phyloP scores from a whole-genome alignment of 2,329 filamentous ascomycete genomes.

The Ceratocystis albifundus region DNA sequence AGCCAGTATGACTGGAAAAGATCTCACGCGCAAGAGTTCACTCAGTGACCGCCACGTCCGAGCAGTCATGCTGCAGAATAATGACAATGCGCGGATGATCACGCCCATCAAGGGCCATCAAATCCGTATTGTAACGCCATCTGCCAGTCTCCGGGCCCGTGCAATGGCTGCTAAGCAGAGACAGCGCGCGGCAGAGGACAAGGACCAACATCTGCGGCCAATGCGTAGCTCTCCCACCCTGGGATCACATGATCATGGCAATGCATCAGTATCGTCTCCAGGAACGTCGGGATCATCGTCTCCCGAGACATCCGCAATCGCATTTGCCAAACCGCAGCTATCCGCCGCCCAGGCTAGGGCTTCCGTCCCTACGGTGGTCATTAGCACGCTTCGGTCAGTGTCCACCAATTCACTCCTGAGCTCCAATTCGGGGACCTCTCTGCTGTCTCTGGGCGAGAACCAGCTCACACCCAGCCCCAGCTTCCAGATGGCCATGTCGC shows the following conservation, averaged over 20 bases:
- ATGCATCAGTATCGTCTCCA: conserved; percentile 18
- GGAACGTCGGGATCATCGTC: conserved; percentile 18
- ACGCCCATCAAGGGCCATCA: conserved; percentile 17
- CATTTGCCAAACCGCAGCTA: not conserved
- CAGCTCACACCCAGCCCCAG: conserved; percentile 16
- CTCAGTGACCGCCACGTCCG: not conserved
- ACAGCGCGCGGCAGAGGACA: not conserved
- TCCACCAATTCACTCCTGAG: not conserved
- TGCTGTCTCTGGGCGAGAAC: conserved; percentile 5
- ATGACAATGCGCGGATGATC: conserved; percentile 18
- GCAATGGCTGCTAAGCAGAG: conserved; percentile 10
- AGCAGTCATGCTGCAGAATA: conserved; percentile 7
- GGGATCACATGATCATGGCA: conserved; percentile 18
- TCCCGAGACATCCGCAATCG: not conserved
- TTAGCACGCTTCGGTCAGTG: conserved; percentile 8
- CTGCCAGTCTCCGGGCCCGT: not conserved
- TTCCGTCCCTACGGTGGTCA: conserved; percentile 9
- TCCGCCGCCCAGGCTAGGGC: not conserved
- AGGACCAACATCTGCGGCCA: conserved; percentile 14
- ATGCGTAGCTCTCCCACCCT: conserved; percentile 21
- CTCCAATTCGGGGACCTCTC: conserved; percentile 16
- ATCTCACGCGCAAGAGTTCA: not conserved
- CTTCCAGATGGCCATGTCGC: conserved; percentile 22
- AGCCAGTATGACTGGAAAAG: not conserved
- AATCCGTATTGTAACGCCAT: conserved; percentile 16